Conservation (phyloP, 306 rosid genomes). For the Fragaria iinumae region DNA sequence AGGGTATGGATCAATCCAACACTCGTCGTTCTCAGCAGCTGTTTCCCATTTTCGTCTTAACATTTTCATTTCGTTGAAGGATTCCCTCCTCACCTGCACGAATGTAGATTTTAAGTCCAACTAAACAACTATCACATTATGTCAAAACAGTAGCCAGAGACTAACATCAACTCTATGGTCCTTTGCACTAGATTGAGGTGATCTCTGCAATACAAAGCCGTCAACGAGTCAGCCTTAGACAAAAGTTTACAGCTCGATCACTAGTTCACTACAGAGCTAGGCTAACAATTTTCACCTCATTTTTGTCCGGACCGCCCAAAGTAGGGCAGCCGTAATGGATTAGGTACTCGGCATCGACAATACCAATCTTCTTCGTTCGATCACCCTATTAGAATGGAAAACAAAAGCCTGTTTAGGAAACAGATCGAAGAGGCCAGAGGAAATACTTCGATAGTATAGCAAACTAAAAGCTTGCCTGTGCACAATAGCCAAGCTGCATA, state of each 20-base stretch:
- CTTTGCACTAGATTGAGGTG: slow-evolving; percentile 34
- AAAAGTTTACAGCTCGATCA: not conserved
- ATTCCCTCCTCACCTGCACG: slow-evolving; percentile 54
- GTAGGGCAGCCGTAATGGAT: slow-evolving; percentile 79
- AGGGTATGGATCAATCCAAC: slow-evolving; percentile 44
- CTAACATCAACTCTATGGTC: slow-evolving; percentile 77
- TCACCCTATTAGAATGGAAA: slow-evolving; percentile 54
- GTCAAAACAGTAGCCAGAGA: not conserved
- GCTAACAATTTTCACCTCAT: slow-evolving; percentile 31
- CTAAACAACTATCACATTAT: not conserved
- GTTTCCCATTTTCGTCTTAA: slow-evolving; percentile 43
- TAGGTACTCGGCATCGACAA: slow-evolving; percentile 86
- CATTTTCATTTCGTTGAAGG: slow-evolving; percentile 32
- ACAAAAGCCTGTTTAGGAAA: slow-evolving; percentile 2
- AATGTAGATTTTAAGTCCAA: not conserved
- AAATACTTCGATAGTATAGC: not conserved
- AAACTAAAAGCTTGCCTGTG: slow-evolving; percentile 62
- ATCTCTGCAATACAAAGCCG: slow-evolving; percentile 36
- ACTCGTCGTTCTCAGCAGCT: slow-evolving; percentile 40
- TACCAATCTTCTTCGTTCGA: slow-evolving; percentile 74
- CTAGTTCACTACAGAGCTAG: too few relatives aligned
- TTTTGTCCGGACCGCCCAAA: slow-evolving; percentile 61
- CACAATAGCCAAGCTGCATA: slow-evolving; percentile 88
- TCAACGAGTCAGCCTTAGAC: not conserved
- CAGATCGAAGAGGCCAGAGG: not conserved